Evolutionary conservation across 495 filamentous ascomycete genomes (phyloP).

Genomic region (Daldinia bambusicola): DNA sequence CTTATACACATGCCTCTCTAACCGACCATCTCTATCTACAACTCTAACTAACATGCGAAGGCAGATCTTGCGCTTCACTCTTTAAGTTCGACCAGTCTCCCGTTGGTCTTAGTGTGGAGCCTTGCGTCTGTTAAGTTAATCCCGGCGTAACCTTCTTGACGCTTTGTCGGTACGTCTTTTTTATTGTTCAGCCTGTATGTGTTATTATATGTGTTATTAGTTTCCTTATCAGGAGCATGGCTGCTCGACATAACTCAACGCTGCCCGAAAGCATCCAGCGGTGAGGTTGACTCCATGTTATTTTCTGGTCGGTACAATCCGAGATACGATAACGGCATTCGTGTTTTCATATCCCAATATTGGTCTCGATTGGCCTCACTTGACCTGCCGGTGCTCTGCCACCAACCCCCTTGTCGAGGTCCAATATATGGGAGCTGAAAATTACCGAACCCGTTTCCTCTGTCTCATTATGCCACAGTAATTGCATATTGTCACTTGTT

Average conservation of each 20-base stretch:
- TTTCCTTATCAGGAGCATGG: slow-evolving; percentile 36
- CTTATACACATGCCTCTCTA: slow-evolving; percentile 5
- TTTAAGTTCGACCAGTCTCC: slow-evolving; percentile 21
- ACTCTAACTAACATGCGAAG: slow-evolving; percentile 28
- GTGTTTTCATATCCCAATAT: slow-evolving; percentile 32
- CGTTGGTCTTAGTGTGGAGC: slow-evolving; percentile 36
- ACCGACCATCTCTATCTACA: slow-evolving; percentile 15
- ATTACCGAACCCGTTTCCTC: slow-evolving; percentile 15
- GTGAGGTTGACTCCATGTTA: slow-evolving; percentile 32
- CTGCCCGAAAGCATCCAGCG: slow-evolving; percentile 40
- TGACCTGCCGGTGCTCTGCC: slow-evolving; percentile 15
- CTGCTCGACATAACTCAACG: slow-evolving; percentile 16
- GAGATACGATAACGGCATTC: slow-evolving; percentile 37
- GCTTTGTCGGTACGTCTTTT: slow-evolving; percentile 46
- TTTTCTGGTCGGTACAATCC: slow-evolving; percentile 26
- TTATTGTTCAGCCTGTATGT: slow-evolving; percentile 44
- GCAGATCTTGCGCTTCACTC: slow-evolving; percentile 37
- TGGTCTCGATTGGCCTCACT: slow-evolving; percentile 8
- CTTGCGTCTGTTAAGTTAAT: slow-evolving; percentile 27
- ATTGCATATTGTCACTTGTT: slow-evolving; percentile 10
- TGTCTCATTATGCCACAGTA: slow-evolving; percentile 6
- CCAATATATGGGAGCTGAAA: slow-evolving; percentile 27
- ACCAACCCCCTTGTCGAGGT: not conserved
- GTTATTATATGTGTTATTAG: slow-evolving; percentile 32
- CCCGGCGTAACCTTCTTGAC: slow-evolving; percentile 28